Base-by-base conservation (phyloP, 2,329 filamentous ascomycete genomes). In the Microsporum audouinii region DNA sequence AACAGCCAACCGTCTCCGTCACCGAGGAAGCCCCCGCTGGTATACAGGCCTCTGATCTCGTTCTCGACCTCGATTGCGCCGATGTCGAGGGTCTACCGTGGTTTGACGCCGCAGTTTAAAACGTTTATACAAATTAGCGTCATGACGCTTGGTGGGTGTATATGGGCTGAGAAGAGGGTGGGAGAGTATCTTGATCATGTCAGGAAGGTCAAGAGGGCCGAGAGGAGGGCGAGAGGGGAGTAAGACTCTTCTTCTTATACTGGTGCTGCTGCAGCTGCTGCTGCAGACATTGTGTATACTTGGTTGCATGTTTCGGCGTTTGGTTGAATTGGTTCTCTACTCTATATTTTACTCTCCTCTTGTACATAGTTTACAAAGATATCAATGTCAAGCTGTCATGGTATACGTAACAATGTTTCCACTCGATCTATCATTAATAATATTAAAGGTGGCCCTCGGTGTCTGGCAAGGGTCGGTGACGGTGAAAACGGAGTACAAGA, bases 81-180 rank as follows among this genome's bases (percentile, higher is more conserved):
- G 14, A 66, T 67, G 5, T 73, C 73, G 45, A 75, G 70, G 33
- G 64, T 79, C 43, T 80, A 79, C 66, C 76, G 77, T 29, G 73
- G 75, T 4, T 66, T 80, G 62, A 80, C 78, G 12, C 71, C 75
- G 51, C 78, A 79, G 63, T 80, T 78, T 68, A 79, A 79, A 63
- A 73, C 78, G 33, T 79, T 78, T 64, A 65, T 80, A 39, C 77
- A 80, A 63, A 72, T 80, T 34, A 73, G 73, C 3, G 71, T 68
- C 38, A 78, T 79, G 76, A 79, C 73, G 3, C 67, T 79, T 56
- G 78, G 78, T 6, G 78, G 77, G 1, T 77, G 73, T 64, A 74
- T 80, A 55, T 79, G 77, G 71, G 78, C 78, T 1, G 78, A 80
- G 69, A 71, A 70, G 62, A 68, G 76, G 47, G 74, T 79, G 43